A percentile compares a stretch with the other conserved stretches of the same genome.
phyloP scores from a whole-genome alignment of 2,329 filamentous ascomycete genomes.

The Byssochlamys sp. region DNA sequence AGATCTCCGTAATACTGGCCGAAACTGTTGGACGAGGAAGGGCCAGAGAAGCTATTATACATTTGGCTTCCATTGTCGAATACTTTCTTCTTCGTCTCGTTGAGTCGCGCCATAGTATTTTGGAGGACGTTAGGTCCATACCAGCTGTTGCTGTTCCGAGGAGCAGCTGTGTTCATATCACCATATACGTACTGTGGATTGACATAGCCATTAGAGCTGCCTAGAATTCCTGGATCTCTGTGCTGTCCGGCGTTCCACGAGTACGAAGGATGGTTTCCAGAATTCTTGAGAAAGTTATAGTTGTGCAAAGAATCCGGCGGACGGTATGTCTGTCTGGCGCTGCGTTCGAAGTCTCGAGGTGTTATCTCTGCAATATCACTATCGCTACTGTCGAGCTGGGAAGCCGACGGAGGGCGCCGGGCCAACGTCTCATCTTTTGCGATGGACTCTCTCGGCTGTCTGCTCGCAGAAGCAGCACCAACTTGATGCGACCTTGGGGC shows the following conservation, averaged over 20 bases:
- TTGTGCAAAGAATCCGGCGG: neutral
- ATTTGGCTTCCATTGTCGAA: conserved; percentile 5
- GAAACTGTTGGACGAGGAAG: conserved; percentile 1
- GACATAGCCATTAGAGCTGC: neutral
- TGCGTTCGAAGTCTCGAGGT: conserved; percentile 10
- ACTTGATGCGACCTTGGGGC: neutral
- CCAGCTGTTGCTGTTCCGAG: neutral
- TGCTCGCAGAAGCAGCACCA: neutral
- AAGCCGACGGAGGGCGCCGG: conserved; percentile 1
- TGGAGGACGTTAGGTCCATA: conserved; percentile 11
- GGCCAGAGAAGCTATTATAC: conserved; percentile 1
- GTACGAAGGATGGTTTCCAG: neutral
- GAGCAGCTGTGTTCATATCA: neutral
- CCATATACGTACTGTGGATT: neutral
- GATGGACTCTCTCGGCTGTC: neutral
- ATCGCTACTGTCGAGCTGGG: conserved; percentile 15
- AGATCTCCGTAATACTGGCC: neutral
- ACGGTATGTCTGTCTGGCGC: neutral
- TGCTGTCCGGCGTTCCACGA: neutral
- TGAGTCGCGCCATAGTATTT: conserved; percentile 12
- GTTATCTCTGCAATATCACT: conserved; percentile 27
- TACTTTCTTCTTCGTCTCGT: conserved; percentile 7
- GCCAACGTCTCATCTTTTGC: neutral
- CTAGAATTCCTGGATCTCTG: neutral
- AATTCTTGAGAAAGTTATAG: neutral